Conservation (phyloP, 495 filamentous ascomycete species). For the Neurospora sublineolata region DNA sequence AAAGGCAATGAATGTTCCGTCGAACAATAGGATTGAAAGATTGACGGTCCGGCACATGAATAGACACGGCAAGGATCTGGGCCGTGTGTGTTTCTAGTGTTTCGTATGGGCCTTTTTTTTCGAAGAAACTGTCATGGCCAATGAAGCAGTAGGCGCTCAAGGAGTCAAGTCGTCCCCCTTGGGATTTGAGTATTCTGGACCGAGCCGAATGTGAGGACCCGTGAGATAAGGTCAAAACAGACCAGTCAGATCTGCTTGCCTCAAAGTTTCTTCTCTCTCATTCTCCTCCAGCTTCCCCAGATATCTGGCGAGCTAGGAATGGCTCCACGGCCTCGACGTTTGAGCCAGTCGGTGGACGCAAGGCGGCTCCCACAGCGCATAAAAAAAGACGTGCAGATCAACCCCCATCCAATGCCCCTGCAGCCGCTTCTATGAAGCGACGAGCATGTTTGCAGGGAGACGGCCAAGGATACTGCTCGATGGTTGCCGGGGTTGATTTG, state of each 20-base stretch:
- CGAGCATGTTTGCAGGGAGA: background rate
- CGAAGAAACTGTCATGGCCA: conserved; percentile 15
- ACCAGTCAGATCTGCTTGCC: background rate
- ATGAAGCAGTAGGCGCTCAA: conserved; percentile 24
- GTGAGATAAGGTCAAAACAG: background rate
- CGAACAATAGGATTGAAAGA: conserved; percentile 7
- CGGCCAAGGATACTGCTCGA: background rate
- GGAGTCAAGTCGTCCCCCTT: background rate
- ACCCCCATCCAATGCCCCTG: background rate
- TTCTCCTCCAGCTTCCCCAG: background rate
- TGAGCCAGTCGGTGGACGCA: background rate
- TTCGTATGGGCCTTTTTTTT: conserved; percentile 23
- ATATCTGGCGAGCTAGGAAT: background rate
- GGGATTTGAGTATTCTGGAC: background rate
- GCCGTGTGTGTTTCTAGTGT: conserved; percentile 11
- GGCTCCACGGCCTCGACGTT: background rate
- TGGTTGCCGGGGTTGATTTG: conserved; percentile 7
- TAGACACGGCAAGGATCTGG: conserved; percentile 13
- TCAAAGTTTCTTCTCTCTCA: background rate
- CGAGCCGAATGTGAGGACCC: background rate
- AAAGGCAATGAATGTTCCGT: background rate
- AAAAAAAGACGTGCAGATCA: background rate
- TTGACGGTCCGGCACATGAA: background rate
- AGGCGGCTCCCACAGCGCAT: background rate
- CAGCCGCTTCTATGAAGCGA: background rate